Conservation (phyloP, 495 filamentous ascomycete genomes). For the Melanomma pulvis-pyrius region DNA sequence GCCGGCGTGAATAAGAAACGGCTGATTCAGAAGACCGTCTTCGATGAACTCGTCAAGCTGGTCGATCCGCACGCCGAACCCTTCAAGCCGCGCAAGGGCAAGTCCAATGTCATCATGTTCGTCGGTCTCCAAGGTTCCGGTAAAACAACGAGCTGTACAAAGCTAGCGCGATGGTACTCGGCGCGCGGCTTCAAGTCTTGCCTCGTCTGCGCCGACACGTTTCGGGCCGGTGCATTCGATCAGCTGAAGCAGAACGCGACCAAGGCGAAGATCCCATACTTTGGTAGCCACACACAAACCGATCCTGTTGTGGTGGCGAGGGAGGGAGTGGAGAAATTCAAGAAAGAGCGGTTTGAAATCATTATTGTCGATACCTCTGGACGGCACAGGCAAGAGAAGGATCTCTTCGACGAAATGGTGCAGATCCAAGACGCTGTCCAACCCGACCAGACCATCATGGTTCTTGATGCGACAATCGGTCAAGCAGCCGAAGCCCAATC, state of each 20-base stretch:
- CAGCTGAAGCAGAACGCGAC: slow-evolving; percentile 99
- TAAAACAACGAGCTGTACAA: slow-evolving; percentile 98
- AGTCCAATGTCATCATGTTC: slow-evolving; percentile 98
- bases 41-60: slow-evolving; percentile 92
- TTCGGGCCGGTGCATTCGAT: slow-evolving; percentile 96
- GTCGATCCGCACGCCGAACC: slow-evolving; percentile 95
- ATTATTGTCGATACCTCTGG: slow-evolving; percentile 98
- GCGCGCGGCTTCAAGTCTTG: slow-evolving; percentile 91
- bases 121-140: slow-evolving; percentile 96
- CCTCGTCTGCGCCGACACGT: slow-evolving; percentile 97
- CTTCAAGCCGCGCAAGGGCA: slow-evolving; percentile 96
- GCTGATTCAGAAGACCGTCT: slow-evolving; percentile 96
- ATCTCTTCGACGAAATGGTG: slow-evolving; percentile 96
- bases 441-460: slow-evolving; percentile 98
- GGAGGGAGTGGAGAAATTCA: slow-evolving; percentile 97
- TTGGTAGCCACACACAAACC: slow-evolving; percentile 91
- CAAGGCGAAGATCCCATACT: slow-evolving; percentile 98
- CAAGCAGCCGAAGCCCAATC: slow-evolving; percentile 94
- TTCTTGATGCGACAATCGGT: slow-evolving; percentile 93
- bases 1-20: slow-evolving; percentile 95
- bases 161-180: slow-evolving; percentile 93
- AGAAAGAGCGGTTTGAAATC: slow-evolving; percentile 96
- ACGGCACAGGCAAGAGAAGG: slow-evolving; percentile 89
- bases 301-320: slow-evolving; percentile 90
- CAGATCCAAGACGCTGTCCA: slow-evolving; percentile 91